Evolutionary conservation across 2,329 filamentous ascomycete species (phyloP), one percentile per base, ranked within the genome.

Genomic region (Massarina eburnea): DNA sequence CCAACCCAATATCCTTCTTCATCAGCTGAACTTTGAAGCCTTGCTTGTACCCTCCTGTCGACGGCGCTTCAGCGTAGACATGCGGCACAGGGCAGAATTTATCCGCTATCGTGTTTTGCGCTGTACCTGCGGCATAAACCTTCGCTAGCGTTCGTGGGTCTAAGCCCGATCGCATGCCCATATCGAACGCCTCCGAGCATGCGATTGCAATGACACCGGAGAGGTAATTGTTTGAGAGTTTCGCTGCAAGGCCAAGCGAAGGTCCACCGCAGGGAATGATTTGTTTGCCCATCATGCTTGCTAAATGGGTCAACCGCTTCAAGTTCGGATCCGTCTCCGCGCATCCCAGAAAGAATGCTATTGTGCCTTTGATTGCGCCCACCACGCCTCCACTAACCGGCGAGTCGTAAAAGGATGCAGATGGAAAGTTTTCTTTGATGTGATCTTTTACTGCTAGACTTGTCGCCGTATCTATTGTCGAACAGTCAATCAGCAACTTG

Each of bases 171-270:
- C 73, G 67, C 70, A 84, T 84, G 1, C 80, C 80, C 62, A 84
- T 80, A 47, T 82, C 77, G 71, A 84, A 77, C 1, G 80, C 79
- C 59, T 84, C 81, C 0, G 78, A 73, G 34, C 72, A 75, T 0
- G 80, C 80, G 42, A 84, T 80, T 5, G 80, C 76, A 46, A 84
- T 83, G 18, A 82, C 67, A 1, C 79, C 80, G 0, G 76, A 81
- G 39, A 78, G 73, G 60, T 84, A 84, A 55, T 84, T 84, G 58
- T 84, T 84, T 43, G 75, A 80, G 5, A 84, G 66, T 62, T 84
- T 84, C 0, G 81, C 80, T 0, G 79, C 76, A 3, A 84, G 73
- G 0, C 81, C 80, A 0, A 82, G 70, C 0, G 76, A 77, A 0
- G 78, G 74, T 0, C 75, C 79, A 3, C 81, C 81, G 52, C 81